phyloP scores from a whole-genome alignment of 2,329 filamentous ascomycete genomes.

The Torrubiella hemipterigena region DNA sequence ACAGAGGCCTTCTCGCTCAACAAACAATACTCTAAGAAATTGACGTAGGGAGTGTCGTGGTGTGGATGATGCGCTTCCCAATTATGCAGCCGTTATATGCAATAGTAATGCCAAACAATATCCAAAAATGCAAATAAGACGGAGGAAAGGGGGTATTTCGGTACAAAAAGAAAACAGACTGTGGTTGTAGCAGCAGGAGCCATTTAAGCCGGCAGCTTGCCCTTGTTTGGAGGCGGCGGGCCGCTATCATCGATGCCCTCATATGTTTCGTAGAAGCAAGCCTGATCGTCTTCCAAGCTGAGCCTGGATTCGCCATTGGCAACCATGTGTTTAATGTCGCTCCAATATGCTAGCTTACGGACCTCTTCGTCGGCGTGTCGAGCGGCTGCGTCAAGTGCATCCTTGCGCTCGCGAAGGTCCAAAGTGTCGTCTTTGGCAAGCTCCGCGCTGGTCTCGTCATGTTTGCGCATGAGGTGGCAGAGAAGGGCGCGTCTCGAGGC shows the following conservation, averaged over 20 bases:
- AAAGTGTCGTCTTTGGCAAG: not conserved
- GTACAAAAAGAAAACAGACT: too few relatives aligned
- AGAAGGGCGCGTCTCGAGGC: constrained; percentile 58
- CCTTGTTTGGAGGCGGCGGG: constrained; percentile 23
- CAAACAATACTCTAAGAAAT: too few relatives aligned
- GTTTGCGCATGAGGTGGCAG: constrained; percentile 5
- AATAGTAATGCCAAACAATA: too few relatives aligned
- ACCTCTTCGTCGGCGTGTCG: constrained; percentile 72
- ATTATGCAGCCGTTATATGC: too few relatives aligned
- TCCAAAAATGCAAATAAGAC: too few relatives aligned
- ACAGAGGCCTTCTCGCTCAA: too few relatives aligned
- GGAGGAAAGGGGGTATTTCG: too few relatives aligned
- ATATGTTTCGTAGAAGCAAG: constrained; percentile 27
- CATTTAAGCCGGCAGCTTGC: constrained; percentile 12
- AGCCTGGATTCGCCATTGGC: constrained; percentile 34
- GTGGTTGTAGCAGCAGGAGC: constrained; percentile 13
- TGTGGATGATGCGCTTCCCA: too few relatives aligned
- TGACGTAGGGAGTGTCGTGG: too few relatives aligned
- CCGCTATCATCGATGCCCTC: constrained; percentile 42
- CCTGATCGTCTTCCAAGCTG: constrained; percentile 26
- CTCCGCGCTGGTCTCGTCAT: constrained; percentile 3
- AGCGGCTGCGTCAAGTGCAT: constrained; percentile 62
- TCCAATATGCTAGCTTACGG: constrained; percentile 75
- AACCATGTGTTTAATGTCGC: constrained; percentile 63
- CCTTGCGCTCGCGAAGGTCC: constrained; percentile 29